Conservation (phyloP, 2,329 filamentous ascomycete species). For the Aulographum hederae region DNA sequence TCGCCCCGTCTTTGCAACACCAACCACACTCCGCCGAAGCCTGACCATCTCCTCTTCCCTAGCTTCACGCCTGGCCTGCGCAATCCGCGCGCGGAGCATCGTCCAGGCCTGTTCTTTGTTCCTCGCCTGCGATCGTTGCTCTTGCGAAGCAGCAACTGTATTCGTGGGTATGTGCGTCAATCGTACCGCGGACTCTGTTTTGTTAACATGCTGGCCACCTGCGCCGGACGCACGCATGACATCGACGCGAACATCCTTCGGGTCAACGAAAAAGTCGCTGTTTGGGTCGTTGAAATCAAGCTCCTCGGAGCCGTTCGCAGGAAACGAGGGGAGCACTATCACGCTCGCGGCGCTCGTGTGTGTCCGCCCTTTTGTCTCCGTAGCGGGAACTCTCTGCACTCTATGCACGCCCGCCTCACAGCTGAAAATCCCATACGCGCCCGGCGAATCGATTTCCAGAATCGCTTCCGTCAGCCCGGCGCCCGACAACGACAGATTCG, state of each 20-base stretch:
- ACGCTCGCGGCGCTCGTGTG: slow-evolving; percentile 89
- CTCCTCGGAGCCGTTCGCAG: slow-evolving; percentile 31
- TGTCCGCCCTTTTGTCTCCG: slow-evolving; percentile 76
- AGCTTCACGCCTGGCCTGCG: slow-evolving; percentile 60
- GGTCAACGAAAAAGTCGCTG: slow-evolving; percentile 81
- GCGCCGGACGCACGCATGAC: slow-evolving; percentile 86
- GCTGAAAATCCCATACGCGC: slow-evolving; percentile 66
- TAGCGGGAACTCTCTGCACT: slow-evolving; percentile 82
- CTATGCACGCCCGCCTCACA: slow-evolving; percentile 88
- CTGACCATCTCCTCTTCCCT: slow-evolving; percentile 63
- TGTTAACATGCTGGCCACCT: slow-evolving; percentile 96
- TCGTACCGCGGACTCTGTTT: slow-evolving; percentile 87
- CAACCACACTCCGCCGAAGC: slow-evolving; percentile 61
- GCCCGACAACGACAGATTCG: slow-evolving; percentile 38
- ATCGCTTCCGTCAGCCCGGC: slow-evolving; percentile 69
- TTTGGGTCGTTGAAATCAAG: slow-evolving; percentile 62
- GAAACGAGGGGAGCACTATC: slow-evolving; percentile 76
- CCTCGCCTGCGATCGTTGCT: slow-evolving; percentile 72
- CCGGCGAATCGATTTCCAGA: slow-evolving; percentile 58
- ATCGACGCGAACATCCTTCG: slow-evolving; percentile 64
- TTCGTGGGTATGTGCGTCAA: slow-evolving; percentile 81
- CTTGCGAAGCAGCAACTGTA: slow-evolving; percentile 79
- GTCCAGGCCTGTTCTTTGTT: slow-evolving; percentile 83
- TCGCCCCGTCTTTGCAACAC: slow-evolving; percentile 63
- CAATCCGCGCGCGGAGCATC: slow-evolving; percentile 63